Evolutionary conservation across 805 yeast genomes (phyloP), one percentile per base, ranked within the genome.

Genomic region (Lipomyces chichibuensis): DNA sequence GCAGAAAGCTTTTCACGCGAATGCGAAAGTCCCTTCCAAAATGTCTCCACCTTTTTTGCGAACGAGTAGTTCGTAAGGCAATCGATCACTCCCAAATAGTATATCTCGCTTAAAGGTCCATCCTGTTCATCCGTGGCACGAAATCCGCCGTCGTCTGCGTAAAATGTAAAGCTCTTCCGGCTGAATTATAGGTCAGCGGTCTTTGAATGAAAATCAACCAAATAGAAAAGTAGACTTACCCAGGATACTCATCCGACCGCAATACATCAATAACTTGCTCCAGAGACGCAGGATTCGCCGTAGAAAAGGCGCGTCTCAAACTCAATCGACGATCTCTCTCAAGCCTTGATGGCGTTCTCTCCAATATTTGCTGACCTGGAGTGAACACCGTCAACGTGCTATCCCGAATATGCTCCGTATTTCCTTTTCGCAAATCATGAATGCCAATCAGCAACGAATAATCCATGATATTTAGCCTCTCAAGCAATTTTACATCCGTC

Each of bases 71-170:
- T 57, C 0, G 99, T 95, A 72, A 95, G 81, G 78, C 97, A 94
- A 76, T 95, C 99, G 70, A 95, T 95, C 51, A 95, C 88, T 8
- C 99, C 99, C 73, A 95, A 80, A 74, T 93, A 95, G 78, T 95
- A 95, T 7, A 94, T 85, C 63, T 88, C 85, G 37, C 85, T 82
- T 46, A 85, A 74, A 29, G 91, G 90, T 58, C 85, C 83, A 74
- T 89, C 83, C 39, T 83, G 73, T 63, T 81, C 87, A 74, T 88
- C 85, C 0, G 96, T 87, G 2, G 94, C 88, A 59, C 88, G 81
- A 53, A 90, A 86, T 2, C 98, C 98, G 20, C 97, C 97, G 76
- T 90, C 92, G 73, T 87, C 91, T 13, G 87, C 83, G 78, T 91
- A 90, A 72, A 91, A 91, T 51, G 82, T 80, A 67, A 84, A 85